Conservation (phyloP, 352 stramenopile genomes). For the Globisporangium heterothallicum region DNA sequence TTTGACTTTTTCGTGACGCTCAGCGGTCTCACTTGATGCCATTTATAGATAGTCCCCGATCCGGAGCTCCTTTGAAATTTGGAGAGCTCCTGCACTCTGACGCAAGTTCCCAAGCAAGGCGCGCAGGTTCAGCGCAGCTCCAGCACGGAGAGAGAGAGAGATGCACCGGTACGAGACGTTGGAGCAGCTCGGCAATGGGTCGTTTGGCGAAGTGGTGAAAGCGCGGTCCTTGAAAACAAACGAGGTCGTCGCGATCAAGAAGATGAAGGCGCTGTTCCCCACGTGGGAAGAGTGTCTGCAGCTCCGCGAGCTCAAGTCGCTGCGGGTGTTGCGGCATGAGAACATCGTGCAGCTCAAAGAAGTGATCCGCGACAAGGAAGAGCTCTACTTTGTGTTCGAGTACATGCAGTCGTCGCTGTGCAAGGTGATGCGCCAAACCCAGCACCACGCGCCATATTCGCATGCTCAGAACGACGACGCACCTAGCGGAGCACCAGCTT, state of each 20-base stretch:
- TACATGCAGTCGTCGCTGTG: conserved; percentile 83
- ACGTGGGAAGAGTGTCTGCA: conserved; percentile 83
- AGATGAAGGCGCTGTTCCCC: conserved; percentile 75
- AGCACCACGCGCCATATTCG: conserved; percentile 7
- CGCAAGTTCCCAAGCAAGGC: too few relatives aligned
- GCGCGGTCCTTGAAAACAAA: conserved; percentile 88
- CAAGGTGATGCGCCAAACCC: conserved; percentile 48
- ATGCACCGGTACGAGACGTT: conserved; percentile 92
- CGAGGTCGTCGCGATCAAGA: conserved; percentile 87
- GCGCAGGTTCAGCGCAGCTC: too few relatives aligned
- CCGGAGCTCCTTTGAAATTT: neutral
- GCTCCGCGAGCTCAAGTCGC: conserved; percentile 72
- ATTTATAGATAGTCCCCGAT: neutral
- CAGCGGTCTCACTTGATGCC: neutral
- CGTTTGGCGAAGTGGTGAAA: conserved; percentile 91
- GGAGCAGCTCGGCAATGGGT: conserved; percentile 89
- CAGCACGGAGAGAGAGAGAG: too few relatives aligned
- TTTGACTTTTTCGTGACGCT: neutral
- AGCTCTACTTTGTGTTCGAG: conserved; percentile 88
- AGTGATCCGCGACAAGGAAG: conserved; percentile 79
- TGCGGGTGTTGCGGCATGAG: conserved; percentile 68
- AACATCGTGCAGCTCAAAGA: conserved; percentile 86
- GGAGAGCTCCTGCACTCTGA: too few relatives aligned
- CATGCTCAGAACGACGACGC: too few relatives aligned
- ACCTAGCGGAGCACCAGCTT: conserved; percentile 1